Conservation (phyloP, 2,329 filamentous ascomycete genomes). For the Cercospora sp. region DNA sequence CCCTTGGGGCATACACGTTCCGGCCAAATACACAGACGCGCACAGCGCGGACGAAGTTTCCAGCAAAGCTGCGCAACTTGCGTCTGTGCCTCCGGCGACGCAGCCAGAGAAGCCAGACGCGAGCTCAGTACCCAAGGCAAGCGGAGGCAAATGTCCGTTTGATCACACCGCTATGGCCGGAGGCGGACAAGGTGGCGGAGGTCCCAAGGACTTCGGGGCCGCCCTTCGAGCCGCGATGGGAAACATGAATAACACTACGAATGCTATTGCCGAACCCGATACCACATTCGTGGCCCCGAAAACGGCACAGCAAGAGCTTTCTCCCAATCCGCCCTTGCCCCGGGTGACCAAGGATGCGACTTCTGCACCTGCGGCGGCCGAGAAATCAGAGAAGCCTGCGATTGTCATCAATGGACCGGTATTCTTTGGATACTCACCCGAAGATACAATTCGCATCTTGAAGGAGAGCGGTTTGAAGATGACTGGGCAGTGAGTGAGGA, state of each 20-base stretch:
- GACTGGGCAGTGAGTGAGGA: background rate
- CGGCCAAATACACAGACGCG: slow-evolving; percentile 50
- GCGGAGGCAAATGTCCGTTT: slow-evolving; percentile 29
- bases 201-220: background rate
- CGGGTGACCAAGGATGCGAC: background rate
- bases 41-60: slow-evolving; percentile 40
- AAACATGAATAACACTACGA: background rate
- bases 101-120: slow-evolving; percentile 9
- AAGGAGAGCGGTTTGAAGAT: slow-evolving; percentile 45
- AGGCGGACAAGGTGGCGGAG: background rate
- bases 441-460: slow-evolving; percentile 76
- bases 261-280: slow-evolving; percentile 8
- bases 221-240: slow-evolving; percentile 1
- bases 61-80: slow-evolving; percentile 49
- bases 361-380: background rate
- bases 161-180: slow-evolving; percentile 19
- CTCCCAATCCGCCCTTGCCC: background rate
- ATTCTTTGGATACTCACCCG: slow-evolving; percentile 86
- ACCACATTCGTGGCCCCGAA: background rate
- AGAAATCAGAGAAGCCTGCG: slow-evolving; percentile 51
- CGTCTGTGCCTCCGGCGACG: slow-evolving; percentile 44
- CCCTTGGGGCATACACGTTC: slow-evolving; percentile 89
- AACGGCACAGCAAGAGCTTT: background rate
- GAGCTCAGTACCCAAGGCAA: slow-evolving; percentile 4
- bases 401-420: slow-evolving; percentile 92